phyloP scores from a whole-genome alignment of 2,329 filamentous ascomycete genomes.

The Xylariales sp. region DNA sequence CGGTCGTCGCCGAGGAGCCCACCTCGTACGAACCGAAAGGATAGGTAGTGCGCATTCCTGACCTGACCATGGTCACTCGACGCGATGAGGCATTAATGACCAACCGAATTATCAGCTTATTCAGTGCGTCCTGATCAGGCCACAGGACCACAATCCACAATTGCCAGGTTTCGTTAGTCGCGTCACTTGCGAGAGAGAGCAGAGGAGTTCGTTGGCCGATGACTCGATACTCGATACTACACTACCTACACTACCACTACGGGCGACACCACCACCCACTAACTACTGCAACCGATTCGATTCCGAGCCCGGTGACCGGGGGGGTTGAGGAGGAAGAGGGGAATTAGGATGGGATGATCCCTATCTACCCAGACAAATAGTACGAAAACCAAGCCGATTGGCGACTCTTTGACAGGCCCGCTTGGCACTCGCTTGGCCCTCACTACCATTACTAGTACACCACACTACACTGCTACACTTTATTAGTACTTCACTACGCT shows the following conservation, averaged over 20 bases:
- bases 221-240: not conserved
- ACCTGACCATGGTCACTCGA: conserved; percentile 4
- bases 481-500: not conserved
- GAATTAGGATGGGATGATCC: conserved; percentile 7
- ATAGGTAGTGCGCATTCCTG: not conserved
- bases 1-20: conserved; percentile 2
- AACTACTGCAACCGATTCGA: not conserved
- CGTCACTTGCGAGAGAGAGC: conserved; percentile 11
- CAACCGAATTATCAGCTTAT: not conserved
- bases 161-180: conserved; percentile 3
- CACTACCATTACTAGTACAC: no score
- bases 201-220: not conserved
- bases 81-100: not conserved
- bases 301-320: conserved; percentile 23
- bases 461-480: not conserved
- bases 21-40: not conserved
- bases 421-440: conserved; percentile 1
- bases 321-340: not conserved
- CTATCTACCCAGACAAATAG: not conserved
- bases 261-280: no score
- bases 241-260: not conserved
- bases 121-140: conserved; percentile 17
- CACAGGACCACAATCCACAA: conserved; percentile 20
- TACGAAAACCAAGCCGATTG: conserved; percentile 15
- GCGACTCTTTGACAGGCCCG: conserved; percentile 4